These are phyloP conservation scores for Daedaleopsis nitida DNA, from an alignment of 768 basidiomycete genomes.

Conservation along the genomic window DNA sequence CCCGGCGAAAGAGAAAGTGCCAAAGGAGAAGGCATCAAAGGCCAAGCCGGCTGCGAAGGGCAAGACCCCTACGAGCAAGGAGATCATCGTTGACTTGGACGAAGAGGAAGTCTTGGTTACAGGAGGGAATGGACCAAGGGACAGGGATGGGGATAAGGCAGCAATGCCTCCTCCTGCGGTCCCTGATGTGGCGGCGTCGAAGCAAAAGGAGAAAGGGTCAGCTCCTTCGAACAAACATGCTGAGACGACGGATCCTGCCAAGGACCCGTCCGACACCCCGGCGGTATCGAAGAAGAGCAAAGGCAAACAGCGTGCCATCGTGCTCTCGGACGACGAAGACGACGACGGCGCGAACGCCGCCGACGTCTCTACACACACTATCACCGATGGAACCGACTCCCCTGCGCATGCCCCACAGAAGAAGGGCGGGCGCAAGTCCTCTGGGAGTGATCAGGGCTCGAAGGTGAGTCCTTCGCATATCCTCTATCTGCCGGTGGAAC, in stretches of 20 bases:
- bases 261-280: neutral
- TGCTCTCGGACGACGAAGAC: slow-evolving; percentile 27
- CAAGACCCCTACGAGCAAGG: slow-evolving; percentile 12
- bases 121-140: neutral
- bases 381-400: slow-evolving; percentile 6
- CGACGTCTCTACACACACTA: slow-evolving; percentile 11
- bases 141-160: neutral
- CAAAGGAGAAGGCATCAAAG: slow-evolving; percentile 16
- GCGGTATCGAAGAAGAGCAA: slow-evolving; percentile 2
- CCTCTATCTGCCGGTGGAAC: neutral
- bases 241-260: neutral
- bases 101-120: neutral
- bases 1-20: slow-evolving; percentile 11
- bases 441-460: slow-evolving; percentile 4
- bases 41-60: slow-evolving; percentile 16
- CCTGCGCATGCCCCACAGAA: slow-evolving; percentile 7
- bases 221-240: neutral
- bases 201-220: neutral
- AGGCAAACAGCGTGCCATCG: slow-evolving; percentile 25
- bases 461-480: slow-evolving; percentile 9
- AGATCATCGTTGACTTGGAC: slow-evolving; percentile 14
- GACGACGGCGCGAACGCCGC: slow-evolving; percentile 14
- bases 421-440: slow-evolving; percentile 13
- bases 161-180: slow-evolving; percentile 10
- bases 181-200: neutral